Evolutionary conservation across 352 stramenopile species (phyloP), one percentile per base, ranked within the genome.

Genomic region (Saprolegnia parasitica): DNA sequence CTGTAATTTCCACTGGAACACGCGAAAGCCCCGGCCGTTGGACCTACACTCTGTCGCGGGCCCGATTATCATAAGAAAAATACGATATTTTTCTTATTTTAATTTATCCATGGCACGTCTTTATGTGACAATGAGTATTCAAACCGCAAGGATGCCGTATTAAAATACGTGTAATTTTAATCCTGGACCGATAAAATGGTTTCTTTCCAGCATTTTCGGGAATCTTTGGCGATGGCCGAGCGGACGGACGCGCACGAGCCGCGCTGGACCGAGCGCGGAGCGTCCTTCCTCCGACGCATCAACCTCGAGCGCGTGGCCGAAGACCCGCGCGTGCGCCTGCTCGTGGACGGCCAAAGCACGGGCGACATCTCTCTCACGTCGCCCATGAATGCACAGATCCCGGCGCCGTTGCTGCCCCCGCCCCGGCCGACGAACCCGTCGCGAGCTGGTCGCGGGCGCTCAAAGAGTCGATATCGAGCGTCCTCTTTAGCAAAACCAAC

Each of bases 251-350:
- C 40, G 32, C 45, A 54, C 20, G 18, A 42, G 18, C 24, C 24
- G 35, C 78, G 80, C 60, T 93, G 87, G 86, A 78, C 91, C 37
- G 87, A 95, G 71, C 86, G 87, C 61, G 87, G 87, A 55, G 91
- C 87, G 4, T 81, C 85, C 61, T 78, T 95, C 55, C 87, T 95
- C 62, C 84, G 87, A 24, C 86, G 87, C 75, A 95, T 95, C 82
- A 95, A 95, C 71, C 92, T 86, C 54, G 87, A 95, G 75, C 84
- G 87, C 42, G 80, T 95, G 47, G 87, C 87, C 9, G 85, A 94
- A 73, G 87, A 95, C 67, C 84, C 84, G 67, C 85, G 87, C 32
- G 76, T 95, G 52, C 81, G 81, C 11, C 80, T 86, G 0, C 60
- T 93, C 50, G 65, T 93, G 21, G 56, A 42, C 5, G 52, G 63